Percentiles rank a stretch among this genome's conserved stretches.
Conservation (phyloP, 495 filamentous ascomycete genomes). For the Amphirosellinia nigrospora region DNA sequence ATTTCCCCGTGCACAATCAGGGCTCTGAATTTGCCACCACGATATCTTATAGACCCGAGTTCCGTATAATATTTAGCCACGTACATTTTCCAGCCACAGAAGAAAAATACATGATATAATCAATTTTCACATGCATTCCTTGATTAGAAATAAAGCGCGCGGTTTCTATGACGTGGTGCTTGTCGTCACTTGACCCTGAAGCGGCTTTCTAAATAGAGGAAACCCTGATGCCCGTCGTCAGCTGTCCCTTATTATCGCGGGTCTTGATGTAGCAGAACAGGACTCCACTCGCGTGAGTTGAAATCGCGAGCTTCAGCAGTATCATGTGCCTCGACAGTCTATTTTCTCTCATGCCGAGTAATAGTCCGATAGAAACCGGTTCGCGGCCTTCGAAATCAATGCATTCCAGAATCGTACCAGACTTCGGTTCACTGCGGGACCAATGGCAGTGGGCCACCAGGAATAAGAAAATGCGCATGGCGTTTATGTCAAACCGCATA, state of each 20-base stretch:
- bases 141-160: neutral
- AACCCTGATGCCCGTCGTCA: neutral
- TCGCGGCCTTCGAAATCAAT: neutral
- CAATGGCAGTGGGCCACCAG: constrained; percentile 1
- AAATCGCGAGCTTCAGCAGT: neutral
- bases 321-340: neutral
- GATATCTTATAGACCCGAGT: neutral
- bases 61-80: neutral
- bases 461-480: neutral
- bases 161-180: neutral
- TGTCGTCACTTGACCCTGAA: neutral
- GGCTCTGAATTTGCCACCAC: neutral
- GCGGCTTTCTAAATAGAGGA: neutral
- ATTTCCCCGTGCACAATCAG: neutral
- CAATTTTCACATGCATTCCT: neutral
- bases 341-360: neutral
- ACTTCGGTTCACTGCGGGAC: neutral
- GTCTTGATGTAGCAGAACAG: neutral
- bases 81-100: too few relatives aligned
- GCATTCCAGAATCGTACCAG: constrained; percentile 13
- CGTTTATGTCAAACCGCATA: neutral
- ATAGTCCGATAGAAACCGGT: neutral
- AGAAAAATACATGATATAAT: neutral
- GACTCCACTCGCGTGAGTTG: constrained; percentile 3
- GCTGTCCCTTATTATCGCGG: neutral